Evolutionary conservation across 2,329 filamentous ascomycete species (phyloP).

Genomic region (Ascocoryne sarcoides): DNA sequence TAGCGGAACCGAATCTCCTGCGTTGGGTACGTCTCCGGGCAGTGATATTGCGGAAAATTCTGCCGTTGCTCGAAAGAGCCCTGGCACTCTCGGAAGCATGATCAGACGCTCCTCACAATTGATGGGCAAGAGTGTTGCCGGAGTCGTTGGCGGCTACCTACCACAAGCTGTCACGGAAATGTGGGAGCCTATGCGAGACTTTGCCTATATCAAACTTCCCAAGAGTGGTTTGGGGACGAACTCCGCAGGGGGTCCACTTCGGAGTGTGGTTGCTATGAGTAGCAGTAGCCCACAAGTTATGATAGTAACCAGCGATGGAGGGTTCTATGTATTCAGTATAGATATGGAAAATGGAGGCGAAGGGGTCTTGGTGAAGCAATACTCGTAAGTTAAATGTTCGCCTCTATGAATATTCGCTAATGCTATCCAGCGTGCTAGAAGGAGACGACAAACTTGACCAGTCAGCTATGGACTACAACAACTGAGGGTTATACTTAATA

Average conservation of each 20-base stretch:
- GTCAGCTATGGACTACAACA: constrained; percentile 23
- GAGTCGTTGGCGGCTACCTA: constrained; percentile 83
- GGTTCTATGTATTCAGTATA: constrained; percentile 91
- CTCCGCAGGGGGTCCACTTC: constrained; percentile 45
- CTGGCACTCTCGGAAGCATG: constrained; percentile 82
- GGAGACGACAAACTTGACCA: constrained; percentile 28
- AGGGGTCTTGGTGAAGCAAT: constrained; percentile 82
- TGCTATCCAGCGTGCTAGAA: constrained; percentile 23
- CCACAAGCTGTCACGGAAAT: constrained; percentile 93
- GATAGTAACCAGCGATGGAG: constrained; percentile 93
- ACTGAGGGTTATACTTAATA: no score
- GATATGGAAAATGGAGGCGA: constrained; percentile 93
- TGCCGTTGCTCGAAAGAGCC: constrained; percentile 38
- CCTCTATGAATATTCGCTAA: constrained; percentile 3
- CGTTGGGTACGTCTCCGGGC: constrained; percentile 22
- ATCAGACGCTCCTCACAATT: constrained; percentile 91
- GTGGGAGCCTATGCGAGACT: constrained; percentile 92
- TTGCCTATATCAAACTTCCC: constrained; percentile 92
- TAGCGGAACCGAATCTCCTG: constrained; percentile 44
- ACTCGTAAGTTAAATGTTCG: constrained; percentile 54
- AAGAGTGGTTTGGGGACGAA: constrained; percentile 38
- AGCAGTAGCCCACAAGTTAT: constrained; percentile 92
- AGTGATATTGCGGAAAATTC: constrained; percentile 22
- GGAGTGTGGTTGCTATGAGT: constrained; percentile 96
- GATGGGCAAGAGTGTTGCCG: constrained; percentile 80